phyloP scores from a whole-genome alignment of 2,329 filamentous ascomycete species.

The Rutstroemia sp. region DNA sequence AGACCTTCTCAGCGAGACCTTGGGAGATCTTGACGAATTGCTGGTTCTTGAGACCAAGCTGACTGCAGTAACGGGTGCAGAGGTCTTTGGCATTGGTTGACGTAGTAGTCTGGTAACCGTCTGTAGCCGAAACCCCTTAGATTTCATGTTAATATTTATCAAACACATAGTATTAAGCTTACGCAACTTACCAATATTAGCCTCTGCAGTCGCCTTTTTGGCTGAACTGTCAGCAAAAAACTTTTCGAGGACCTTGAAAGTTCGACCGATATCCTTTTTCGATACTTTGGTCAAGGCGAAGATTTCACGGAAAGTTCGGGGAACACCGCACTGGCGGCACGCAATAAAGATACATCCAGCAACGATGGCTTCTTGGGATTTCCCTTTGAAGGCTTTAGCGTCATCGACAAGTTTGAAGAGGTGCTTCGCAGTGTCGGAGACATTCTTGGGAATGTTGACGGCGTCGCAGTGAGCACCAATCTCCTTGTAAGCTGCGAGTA shows the following conservation, averaged over 20 bases:
- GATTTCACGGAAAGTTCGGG: constrained; percentile 90
- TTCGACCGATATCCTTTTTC: constrained; percentile 95
- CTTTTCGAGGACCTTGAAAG: constrained; percentile 87
- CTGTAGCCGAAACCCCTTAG: constrained; percentile 29
- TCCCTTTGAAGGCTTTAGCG: constrained; percentile 88
- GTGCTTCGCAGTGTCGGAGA: constrained; percentile 85
- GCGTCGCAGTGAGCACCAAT: constrained; percentile 83
- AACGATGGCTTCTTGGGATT: constrained; percentile 87
- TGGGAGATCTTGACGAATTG: constrained; percentile 74
- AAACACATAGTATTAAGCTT: constrained; percentile 17
- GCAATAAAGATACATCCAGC: constrained; percentile 97
- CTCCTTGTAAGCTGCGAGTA: constrained; percentile 79
- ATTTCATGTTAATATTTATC: constrained; percentile 26
- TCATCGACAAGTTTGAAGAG: constrained; percentile 94
- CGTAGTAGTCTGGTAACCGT: constrained; percentile 64
- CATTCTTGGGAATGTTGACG: constrained; percentile 71
- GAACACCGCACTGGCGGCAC: constrained; percentile 80
- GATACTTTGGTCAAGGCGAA: constrained; percentile 87
- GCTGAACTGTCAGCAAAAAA: constrained; percentile 71
- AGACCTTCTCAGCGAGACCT: constrained; percentile 70
- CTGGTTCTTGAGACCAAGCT: constrained; percentile 66
- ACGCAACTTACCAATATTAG: constrained; percentile 46
- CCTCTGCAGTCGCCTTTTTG: constrained; percentile 39
- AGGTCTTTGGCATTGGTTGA: constrained; percentile 78
- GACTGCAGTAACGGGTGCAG: constrained; percentile 82